A percentile compares a stretch with the other conserved stretches of the same genome.
These are phyloP conservation scores for Pseudodiploospora longispora DNA, from an alignment of 2,329 filamentous ascomycete genomes.

Conservation along the genomic window DNA sequence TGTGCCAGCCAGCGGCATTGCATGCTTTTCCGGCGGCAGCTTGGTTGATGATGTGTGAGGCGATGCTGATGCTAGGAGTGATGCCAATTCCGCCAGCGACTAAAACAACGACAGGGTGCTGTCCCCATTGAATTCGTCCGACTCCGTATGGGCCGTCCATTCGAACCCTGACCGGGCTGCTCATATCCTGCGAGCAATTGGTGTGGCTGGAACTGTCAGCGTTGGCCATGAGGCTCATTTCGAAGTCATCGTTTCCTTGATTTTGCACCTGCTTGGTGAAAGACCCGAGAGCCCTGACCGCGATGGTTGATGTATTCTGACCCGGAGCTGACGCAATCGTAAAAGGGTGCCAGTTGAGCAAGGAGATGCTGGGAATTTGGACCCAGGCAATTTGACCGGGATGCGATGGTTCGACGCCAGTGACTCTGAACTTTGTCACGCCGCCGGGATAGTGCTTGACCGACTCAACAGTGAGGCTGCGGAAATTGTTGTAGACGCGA, in stretches of 20 bases:
- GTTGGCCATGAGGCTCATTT: no score
- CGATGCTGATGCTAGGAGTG: slow-evolving; percentile 16
- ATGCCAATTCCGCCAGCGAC: slow-evolving; percentile 18
- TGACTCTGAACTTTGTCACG: slow-evolving; percentile 15
- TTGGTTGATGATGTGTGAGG: slow-evolving; percentile 11
- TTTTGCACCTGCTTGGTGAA: slow-evolving; percentile 3
- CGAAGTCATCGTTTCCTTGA: background rate
- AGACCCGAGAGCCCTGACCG: slow-evolving; percentile 5
- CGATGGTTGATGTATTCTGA: slow-evolving; percentile 7
- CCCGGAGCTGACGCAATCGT: slow-evolving; percentile 12
- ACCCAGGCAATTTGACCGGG: slow-evolving; percentile 18
- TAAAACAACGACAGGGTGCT: slow-evolving; percentile 12
- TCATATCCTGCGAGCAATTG: no score
- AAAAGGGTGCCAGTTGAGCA: slow-evolving; percentile 19
- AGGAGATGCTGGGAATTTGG: slow-evolving; percentile 13
- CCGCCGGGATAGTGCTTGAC: slow-evolving; percentile 11
- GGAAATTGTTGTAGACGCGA: slow-evolving; percentile 14
- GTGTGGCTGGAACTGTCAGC: no score
- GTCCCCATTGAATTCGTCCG: slow-evolving; percentile 11
- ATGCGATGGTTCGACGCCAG: slow-evolving; percentile 6
- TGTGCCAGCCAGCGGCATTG: background rate
- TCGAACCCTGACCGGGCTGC: no score
- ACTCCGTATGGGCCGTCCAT: slow-evolving; percentile 9
- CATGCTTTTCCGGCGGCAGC: background rate
- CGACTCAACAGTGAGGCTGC: slow-evolving; percentile 5